Evolutionary conservation across 495 filamentous ascomycete species (phyloP).

Genomic region (Daldinia loculata): DNA sequence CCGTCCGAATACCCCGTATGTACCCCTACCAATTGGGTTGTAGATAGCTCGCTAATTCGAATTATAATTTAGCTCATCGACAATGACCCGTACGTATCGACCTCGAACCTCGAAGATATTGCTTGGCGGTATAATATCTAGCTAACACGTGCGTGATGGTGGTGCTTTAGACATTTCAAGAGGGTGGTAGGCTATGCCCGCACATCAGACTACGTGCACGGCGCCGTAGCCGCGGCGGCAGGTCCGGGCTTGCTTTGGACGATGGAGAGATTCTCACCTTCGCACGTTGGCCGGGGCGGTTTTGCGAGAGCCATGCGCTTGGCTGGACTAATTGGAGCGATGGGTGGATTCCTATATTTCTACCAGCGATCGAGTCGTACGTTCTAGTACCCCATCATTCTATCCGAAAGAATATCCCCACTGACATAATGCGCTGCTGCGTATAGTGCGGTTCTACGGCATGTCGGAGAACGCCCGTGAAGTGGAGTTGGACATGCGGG

Average conservation of each 20-base stretch:
- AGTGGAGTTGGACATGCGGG: conserved; percentile 93
- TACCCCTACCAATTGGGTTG: conserved; percentile 40
- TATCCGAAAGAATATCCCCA: not conserved
- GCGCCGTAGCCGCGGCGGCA: conserved; percentile 67
- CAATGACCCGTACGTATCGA: conserved; percentile 84
- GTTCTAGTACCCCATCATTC: conserved; percentile 38
- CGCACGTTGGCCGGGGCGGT: conserved; percentile 78
- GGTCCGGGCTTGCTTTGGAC: conserved; percentile 76
- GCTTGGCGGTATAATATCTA: too few species aligned
- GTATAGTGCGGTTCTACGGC: conserved; percentile 87
- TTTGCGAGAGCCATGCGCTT: conserved; percentile 86
- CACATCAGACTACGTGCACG: conserved; percentile 79
- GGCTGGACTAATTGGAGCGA: conserved; percentile 70
- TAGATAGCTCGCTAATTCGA: conserved; percentile 14
- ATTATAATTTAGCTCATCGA: conserved; percentile 80
- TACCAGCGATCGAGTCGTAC: conserved; percentile 74
- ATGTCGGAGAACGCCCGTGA: conserved; percentile 91
- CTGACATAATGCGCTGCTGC: not conserved
- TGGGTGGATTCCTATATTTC: conserved; percentile 79
- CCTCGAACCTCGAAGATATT: not conserved
- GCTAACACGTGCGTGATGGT: conserved; percentile 5
- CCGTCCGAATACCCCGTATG: conserved; percentile 83
- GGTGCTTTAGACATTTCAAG: conserved; percentile 76
- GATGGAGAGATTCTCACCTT: conserved; percentile 85
- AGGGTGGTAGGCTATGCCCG: conserved; percentile 89